phyloP scores from a whole-genome alignment of 2,329 filamentous ascomycete species.

The Didymella arachidicola region DNA sequence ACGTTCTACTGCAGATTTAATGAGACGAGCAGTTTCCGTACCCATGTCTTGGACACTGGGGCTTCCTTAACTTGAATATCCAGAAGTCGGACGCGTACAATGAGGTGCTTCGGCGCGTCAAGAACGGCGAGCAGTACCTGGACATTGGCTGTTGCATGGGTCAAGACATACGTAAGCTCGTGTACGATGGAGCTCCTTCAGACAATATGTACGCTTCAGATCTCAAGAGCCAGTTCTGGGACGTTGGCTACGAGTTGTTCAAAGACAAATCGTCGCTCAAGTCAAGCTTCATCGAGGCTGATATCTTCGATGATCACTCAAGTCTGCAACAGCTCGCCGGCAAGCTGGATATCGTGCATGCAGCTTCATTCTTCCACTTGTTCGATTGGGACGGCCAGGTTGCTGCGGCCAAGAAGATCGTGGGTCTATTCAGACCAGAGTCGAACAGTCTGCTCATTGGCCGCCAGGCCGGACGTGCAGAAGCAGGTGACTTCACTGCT shows the following conservation, averaged over 20 bases:
- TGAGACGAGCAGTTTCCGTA: conserved; percentile 40
- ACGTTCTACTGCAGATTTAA: not conserved
- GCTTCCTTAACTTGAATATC: conserved; percentile 47
- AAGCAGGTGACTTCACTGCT: conserved; percentile 37
- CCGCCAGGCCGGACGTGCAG: conserved; percentile 47
- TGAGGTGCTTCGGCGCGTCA: conserved; percentile 47
- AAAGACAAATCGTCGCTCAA: conserved; percentile 52
- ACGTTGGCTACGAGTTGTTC: conserved; percentile 59
- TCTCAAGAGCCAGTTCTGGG: conserved; percentile 56
- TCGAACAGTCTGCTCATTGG: conserved; percentile 51
- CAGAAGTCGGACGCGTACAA: conserved; percentile 36
- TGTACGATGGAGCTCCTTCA: conserved; percentile 53
- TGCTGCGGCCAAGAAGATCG: conserved; percentile 43
- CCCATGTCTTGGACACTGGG: conserved; percentile 49
- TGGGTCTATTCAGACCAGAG: conserved; percentile 45
- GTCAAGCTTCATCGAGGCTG: conserved; percentile 61
- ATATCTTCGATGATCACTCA: conserved; percentile 52
- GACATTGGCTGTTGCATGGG: conserved; percentile 57
- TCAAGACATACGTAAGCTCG: conserved; percentile 56
- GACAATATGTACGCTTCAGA: conserved; percentile 54
- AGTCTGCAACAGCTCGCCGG: conserved; percentile 48
- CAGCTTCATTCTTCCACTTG: conserved; percentile 56
- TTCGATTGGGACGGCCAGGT: conserved; percentile 54
- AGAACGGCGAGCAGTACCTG: conserved; percentile 48
- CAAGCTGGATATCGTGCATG: conserved; percentile 53